Evolutionary conservation across 176 grass and related monocot species (phyloP).

Genomic region (Canna indica): DNA sequence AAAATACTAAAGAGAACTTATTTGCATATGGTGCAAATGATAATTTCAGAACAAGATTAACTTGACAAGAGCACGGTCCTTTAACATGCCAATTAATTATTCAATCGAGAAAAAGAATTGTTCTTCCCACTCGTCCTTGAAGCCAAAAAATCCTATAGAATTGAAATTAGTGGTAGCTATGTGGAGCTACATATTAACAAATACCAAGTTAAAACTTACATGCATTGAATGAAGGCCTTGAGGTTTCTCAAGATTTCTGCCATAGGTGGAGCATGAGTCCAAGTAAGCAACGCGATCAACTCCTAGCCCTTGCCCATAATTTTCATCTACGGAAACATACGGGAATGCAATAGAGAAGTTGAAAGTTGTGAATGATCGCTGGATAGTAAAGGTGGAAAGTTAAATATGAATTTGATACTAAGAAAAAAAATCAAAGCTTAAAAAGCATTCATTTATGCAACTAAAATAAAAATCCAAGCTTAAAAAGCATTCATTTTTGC

Average conservation of each 20-base stretch:
- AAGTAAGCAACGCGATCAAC: slow-evolving; percentile 38
- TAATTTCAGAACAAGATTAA: too few species aligned
- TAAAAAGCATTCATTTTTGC: too few species aligned
- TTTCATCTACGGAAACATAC: slow-evolving; percentile 62
- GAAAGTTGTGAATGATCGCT: slow-evolving; percentile 55
- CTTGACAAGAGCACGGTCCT: too few species aligned
- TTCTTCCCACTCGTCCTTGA: too few species aligned
- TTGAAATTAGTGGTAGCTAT: not conserved
- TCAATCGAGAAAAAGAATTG: too few species aligned
- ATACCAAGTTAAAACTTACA: slow-evolving; percentile 26
- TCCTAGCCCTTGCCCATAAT: slow-evolving; percentile 39
- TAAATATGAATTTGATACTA: not conserved
- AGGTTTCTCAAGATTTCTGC: slow-evolving; percentile 38
- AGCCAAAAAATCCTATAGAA: too few species aligned
- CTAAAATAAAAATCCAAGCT: too few species aligned
- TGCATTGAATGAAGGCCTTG: slow-evolving; percentile 39
- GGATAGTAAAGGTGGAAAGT: slow-evolving; percentile 7
- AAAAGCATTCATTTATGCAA: too few species aligned
- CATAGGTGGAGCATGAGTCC: slow-evolving; percentile 26
- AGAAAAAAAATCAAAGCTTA: too few species aligned
- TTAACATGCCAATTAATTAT: too few species aligned
- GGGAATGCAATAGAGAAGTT: slow-evolving; percentile 88
- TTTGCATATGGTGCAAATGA: not conserved
- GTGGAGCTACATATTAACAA: not conserved
- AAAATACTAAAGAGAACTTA: not conserved